Conservation (phyloP, 2,329 filamentous ascomycete genomes). For the Exophiala sp. region DNA sequence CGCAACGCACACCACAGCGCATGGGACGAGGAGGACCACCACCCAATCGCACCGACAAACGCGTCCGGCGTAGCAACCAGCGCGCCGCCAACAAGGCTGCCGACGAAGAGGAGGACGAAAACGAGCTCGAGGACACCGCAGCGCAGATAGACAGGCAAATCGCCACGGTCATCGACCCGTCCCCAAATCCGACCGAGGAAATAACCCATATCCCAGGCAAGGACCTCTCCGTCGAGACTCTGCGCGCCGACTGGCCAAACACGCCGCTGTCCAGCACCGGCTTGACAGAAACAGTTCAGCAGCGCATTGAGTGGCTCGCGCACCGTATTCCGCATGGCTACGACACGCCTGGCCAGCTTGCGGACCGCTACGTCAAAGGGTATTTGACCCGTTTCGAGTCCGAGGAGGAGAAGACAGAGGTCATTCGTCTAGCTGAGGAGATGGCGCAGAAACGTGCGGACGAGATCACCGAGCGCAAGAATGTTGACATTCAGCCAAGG, state of each 20-base stretch:
- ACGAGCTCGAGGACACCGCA: conserved; percentile 6
- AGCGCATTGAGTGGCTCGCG: conserved; percentile 28
- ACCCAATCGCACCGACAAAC: conserved; percentile 4
- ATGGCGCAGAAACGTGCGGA: conserved; percentile 19
- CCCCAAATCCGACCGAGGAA: conserved; percentile 24
- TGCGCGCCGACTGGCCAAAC: conserved; percentile 29
- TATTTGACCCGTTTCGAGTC: conserved; percentile 26
- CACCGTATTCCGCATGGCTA: conserved; percentile 28
- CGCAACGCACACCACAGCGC: neutral
- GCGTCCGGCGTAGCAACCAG: conserved; percentile 9
- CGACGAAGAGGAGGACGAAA: conserved; percentile 13
- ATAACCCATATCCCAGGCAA: conserved; percentile 21
- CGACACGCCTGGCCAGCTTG: conserved; percentile 26
- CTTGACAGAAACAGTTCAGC: conserved; percentile 25
- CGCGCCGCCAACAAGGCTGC: conserved; percentile 5
- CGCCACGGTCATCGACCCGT: conserved; percentile 20
- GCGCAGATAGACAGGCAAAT: conserved; percentile 15
- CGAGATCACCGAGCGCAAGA: conserved; percentile 18
- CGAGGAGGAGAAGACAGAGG: conserved; percentile 24
- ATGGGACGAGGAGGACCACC: neutral
- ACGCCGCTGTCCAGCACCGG: conserved; percentile 23
- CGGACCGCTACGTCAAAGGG: conserved; percentile 26
- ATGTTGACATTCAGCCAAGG: conserved; percentile 14
- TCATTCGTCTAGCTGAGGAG: conserved; percentile 23
- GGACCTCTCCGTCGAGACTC: conserved; percentile 15